A percentile compares a stretch with the other conserved stretches of the same genome.
These are phyloP conservation scores for Verbascum thapsus DNA, from an alignment of 257 asterid genomes.

Conservation along the genomic window DNA sequence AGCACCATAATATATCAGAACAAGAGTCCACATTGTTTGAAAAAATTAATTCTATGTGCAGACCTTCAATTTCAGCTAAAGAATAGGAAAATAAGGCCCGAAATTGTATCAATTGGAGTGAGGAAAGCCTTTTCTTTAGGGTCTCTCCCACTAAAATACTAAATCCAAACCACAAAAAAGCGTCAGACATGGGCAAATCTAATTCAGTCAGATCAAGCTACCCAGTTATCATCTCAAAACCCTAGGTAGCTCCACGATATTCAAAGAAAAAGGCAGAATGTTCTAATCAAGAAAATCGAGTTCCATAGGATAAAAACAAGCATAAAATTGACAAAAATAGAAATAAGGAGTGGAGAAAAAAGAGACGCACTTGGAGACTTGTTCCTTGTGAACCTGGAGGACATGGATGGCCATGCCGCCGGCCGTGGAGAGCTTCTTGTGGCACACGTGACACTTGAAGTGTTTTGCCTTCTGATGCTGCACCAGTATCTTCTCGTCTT, in stretches of 20 bases:
- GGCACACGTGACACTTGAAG: slow-evolving; percentile 94
- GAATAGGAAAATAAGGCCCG: no score
- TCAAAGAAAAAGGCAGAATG: neutral
- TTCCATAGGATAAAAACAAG: neutral
- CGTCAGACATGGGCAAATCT: neutral
- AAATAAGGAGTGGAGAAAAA: neutral
- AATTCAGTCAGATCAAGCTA: neutral
- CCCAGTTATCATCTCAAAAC: neutral
- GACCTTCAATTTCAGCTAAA: no score
- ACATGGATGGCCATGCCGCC: slow-evolving; percentile 97
- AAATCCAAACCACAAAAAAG: neutral
- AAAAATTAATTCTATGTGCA: no score
- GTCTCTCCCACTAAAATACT: no score
- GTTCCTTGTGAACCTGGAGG: slow-evolving; percentile 97
- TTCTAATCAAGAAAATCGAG: slow-evolving; percentile 17
- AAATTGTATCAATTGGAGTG: no score
- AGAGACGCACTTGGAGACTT: slow-evolving; percentile 56
- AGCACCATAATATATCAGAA: slow-evolving; percentile 8
- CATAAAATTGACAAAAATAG: neutral
- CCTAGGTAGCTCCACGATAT: neutral
- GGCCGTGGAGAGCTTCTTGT: slow-evolving; percentile 95
- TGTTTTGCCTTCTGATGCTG: slow-evolving; percentile 99
- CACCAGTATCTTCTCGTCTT: slow-evolving; percentile 94
- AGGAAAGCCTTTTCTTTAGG: no score
- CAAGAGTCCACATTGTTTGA: neutral